Conservation (phyloP, 805 yeast genomes). For the Myxozyma vanderwaltii region DNA sequence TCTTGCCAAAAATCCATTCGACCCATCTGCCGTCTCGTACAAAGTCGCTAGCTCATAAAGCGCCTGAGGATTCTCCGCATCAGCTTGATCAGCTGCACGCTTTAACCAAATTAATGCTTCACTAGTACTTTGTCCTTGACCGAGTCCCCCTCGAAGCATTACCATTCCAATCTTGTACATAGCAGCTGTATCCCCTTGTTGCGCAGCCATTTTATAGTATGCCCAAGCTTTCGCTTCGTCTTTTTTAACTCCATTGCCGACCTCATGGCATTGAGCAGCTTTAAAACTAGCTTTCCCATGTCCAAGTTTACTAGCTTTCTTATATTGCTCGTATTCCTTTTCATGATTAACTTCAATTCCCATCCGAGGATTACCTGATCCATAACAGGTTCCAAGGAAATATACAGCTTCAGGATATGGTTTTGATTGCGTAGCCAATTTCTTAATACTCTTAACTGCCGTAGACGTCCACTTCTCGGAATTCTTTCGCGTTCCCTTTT, state of each 20-base stretch:
- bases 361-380: slow-evolving; percentile 52
- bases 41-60: slow-evolving; percentile 59
- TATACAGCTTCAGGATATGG: slow-evolving; percentile 54
- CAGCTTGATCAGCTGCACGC: slow-evolving; percentile 52
- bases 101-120: slow-evolving; percentile 56
- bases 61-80: slow-evolving; percentile 55
- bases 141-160: slow-evolving; percentile 53
- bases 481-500: slow-evolving; percentile 53
- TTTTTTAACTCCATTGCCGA: slow-evolving; percentile 57
- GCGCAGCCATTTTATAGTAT: slow-evolving; percentile 63
- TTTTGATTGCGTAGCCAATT: slow-evolving; percentile 49
- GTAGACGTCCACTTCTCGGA: slow-evolving; percentile 58
- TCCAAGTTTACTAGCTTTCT: slow-evolving; percentile 58
- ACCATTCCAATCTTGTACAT: slow-evolving; percentile 77
- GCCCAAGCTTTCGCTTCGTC: slow-evolving; percentile 53
- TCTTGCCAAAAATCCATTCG: slow-evolving; percentile 26
- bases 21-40: slow-evolving; percentile 49
- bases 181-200: slow-evolving; percentile 61
- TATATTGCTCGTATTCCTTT: slow-evolving; percentile 63
- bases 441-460: slow-evolving; percentile 61
- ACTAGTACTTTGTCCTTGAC: slow-evolving; percentile 46
- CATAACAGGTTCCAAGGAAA: slow-evolving; percentile 62
- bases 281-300: slow-evolving; percentile 67
- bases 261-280: slow-evolving; percentile 69
- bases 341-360: slow-evolving; percentile 58